Conservation (phyloP, 106 monocot genomes). For the Allium sativum region DNA sequence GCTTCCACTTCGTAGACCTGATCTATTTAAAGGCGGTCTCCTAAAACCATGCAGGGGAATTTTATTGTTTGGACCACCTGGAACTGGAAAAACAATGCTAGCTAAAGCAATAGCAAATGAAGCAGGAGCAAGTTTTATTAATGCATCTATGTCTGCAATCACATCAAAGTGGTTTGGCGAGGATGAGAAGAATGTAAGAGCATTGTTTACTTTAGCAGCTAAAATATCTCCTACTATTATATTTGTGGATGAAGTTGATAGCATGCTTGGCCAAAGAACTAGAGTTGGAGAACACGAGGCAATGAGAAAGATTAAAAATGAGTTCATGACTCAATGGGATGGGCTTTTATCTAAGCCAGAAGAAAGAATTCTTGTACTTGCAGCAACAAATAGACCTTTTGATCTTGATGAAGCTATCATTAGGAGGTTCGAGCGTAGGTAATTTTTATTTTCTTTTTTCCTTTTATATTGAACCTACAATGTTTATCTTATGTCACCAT, state of each 20-base stretch:
- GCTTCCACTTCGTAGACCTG: slow-evolving; percentile 79
- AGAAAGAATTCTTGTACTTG: slow-evolving; percentile 82
- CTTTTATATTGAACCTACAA: too few relatives aligned
- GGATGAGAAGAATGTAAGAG: slow-evolving; percentile 84
- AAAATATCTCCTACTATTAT: slow-evolving; percentile 84
- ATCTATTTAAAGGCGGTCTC: slow-evolving; percentile 83
- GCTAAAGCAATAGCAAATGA: slow-evolving; percentile 91
- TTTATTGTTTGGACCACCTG: slow-evolving; percentile 83
- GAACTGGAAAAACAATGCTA: slow-evolving; percentile 86
- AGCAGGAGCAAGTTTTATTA: slow-evolving; percentile 89
- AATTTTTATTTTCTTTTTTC: not conserved
- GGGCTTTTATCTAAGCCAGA: slow-evolving; percentile 63
- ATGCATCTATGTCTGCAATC: slow-evolving; percentile 86
- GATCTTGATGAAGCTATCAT: slow-evolving; percentile 93
- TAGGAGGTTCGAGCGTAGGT: slow-evolving; percentile 85
- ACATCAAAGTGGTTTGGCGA: slow-evolving; percentile 99
- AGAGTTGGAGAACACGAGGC: slow-evolving; percentile 83
- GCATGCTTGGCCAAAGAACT: slow-evolving; percentile 80
- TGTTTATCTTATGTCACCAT: too few relatives aligned
- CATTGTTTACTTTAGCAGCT: slow-evolving; percentile 70
- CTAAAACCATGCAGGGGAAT: slow-evolving; percentile 89
- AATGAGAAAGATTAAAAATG: slow-evolving; percentile 84
- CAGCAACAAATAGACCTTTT: slow-evolving; percentile 83
- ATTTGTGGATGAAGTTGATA: slow-evolving; percentile 89
- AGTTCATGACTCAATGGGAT: slow-evolving; percentile 94